Conservation (phyloP, 164 flowering plant genomes). For the Tetracentron sinense region DNA sequence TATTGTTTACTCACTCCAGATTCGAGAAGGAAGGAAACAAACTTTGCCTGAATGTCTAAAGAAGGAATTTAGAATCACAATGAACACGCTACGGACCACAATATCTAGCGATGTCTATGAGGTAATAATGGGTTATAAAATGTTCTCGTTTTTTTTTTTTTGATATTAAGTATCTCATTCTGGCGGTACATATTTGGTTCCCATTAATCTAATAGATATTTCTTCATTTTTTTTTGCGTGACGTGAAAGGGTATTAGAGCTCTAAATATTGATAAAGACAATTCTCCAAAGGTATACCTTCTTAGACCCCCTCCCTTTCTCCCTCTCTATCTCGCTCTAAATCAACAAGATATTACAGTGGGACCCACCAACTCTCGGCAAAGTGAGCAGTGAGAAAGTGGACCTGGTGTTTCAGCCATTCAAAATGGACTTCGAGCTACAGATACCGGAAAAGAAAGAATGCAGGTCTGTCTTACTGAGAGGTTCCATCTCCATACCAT, state of each 20-base stretch:
- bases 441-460: slow-evolving; percentile 54
- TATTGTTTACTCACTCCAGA: slow-evolving; percentile 31
- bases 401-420: slow-evolving; percentile 62
- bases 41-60: slow-evolving; percentile 67
- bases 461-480: slow-evolving; percentile 39
- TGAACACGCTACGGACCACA: slow-evolving; percentile 54
- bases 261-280: slow-evolving; percentile 82
- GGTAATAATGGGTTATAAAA: slow-evolving; percentile 34
- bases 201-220: background rate
- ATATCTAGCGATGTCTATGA: slow-evolving; percentile 89
- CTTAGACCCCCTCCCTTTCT: slow-evolving; percentile 8
- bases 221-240: slow-evolving; percentile 4
- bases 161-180: background rate
- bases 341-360: slow-evolving; percentile 38
- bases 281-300: slow-evolving; percentile 69
- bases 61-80: slow-evolving; percentile 86
- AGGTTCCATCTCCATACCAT: background rate
- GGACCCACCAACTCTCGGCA: slow-evolving; percentile 56
- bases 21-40: slow-evolving; percentile 79
- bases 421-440: slow-evolving; percentile 60
- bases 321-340: slow-evolving; percentile 13
- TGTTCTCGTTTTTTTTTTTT: background rate
- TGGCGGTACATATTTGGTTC: background rate
- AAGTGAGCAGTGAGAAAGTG: slow-evolving; percentile 48
- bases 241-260: slow-evolving; percentile 95